phyloP scores from a whole-genome alignment of 306 rosid genomes.

The Adenanthera pavonina region DNA sequence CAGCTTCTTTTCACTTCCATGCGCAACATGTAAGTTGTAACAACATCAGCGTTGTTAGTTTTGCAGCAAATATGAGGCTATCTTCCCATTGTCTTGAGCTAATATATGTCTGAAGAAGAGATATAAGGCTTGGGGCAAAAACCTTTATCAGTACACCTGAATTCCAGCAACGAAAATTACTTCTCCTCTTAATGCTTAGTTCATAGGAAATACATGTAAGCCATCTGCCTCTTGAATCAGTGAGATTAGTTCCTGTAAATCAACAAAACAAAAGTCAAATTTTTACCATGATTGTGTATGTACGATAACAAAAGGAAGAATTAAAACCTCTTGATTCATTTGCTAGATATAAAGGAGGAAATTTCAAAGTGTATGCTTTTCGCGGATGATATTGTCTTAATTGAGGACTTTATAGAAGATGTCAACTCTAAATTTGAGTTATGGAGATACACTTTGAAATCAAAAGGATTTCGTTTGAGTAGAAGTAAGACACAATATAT shows the following conservation, averaged over 20 bases:
- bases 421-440: too few relatives aligned
- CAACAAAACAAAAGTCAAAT: neutral
- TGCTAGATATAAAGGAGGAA: too few relatives aligned
- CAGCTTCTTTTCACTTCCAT: constrained; percentile 19
- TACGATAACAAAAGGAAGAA: constrained; percentile 3
- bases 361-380: too few relatives aligned
- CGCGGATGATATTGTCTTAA: too few relatives aligned
- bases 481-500: too few relatives aligned
- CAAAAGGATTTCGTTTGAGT: too few relatives aligned
- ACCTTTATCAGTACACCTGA: neutral
- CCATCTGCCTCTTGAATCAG: constrained; percentile 31
- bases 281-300: neutral
- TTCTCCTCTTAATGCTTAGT: neutral
- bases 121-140: neutral
- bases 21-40: neutral
- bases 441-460: too few relatives aligned
- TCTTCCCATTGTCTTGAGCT: constrained; percentile 21
- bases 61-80: neutral
- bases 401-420: too few relatives aligned
- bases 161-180: neutral
- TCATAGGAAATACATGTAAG: neutral
- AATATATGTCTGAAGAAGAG: neutral
- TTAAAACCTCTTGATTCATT: constrained; percentile 3
- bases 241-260: constrained; percentile 27
- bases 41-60: neutral